Percentiles rank a stretch among this genome's conserved stretches.
Conservation (phyloP, 768 basidiomycete species). For the Rhizopogon vinicolor region DNA sequence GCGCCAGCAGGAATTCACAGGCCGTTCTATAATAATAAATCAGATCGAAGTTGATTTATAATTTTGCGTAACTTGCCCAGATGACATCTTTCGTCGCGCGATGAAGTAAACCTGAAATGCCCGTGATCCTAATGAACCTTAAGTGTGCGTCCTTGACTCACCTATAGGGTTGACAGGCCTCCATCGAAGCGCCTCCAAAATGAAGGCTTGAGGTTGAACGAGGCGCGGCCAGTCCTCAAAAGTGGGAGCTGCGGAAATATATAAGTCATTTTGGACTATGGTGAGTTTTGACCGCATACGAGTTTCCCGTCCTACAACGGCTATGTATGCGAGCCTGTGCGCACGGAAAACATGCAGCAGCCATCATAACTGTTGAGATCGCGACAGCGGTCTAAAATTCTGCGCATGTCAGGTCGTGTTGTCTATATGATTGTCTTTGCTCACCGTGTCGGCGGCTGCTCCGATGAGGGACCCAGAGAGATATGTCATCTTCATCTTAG, state of each 20-base stretch:
- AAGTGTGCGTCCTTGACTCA: conserved; percentile 11
- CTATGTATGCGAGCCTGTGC: conserved; percentile 28
- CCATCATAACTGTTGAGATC: conserved; percentile 29
- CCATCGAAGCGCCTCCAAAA: conserved; percentile 36
- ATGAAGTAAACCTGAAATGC: conserved; percentile 14
- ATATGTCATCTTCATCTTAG: conserved; percentile 50
- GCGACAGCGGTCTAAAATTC: conserved; percentile 19
- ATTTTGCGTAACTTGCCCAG: conserved; percentile 13
- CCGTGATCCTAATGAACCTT: neutral
- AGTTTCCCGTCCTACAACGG: conserved; percentile 29
- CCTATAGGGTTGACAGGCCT: conserved; percentile 31
- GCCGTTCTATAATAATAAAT: conserved; percentile 21
- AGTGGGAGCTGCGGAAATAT: conserved; percentile 27
- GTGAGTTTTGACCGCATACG: conserved; percentile 13
- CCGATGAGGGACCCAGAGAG: conserved; percentile 60
- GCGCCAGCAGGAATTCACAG: conserved; percentile 31
- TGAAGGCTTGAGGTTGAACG: conserved; percentile 32
- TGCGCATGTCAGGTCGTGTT: neutral
- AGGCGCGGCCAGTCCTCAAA: conserved; percentile 31
- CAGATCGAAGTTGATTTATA: neutral
- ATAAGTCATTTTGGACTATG: neutral
- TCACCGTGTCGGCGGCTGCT: conserved; percentile 53
- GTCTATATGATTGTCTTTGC: neutral
- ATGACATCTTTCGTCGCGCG: conserved; percentile 20
- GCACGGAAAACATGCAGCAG: conserved; percentile 31